Conservation (phyloP, 306 rosid species). For the Glycine tomentella region DNA sequence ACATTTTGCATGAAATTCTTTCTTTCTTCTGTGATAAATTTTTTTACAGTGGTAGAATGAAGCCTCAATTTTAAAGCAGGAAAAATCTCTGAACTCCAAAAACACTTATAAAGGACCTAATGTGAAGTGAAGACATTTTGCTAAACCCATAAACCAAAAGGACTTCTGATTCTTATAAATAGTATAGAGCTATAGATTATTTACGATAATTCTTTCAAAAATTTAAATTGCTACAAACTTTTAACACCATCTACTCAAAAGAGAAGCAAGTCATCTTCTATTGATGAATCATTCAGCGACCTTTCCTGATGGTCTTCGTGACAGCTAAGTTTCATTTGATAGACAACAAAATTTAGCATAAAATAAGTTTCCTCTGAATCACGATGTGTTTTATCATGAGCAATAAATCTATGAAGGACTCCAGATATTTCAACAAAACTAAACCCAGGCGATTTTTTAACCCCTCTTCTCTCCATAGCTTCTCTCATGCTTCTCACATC, state of each 20-base stretch:
- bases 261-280: conserved; percentile 46
- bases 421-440: conserved; percentile 76
- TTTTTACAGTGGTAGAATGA: background rate
- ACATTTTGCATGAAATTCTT: conserved; percentile 12
- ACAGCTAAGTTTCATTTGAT: conserved; percentile 64
- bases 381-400: conserved; percentile 75
- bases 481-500: conserved; percentile 73
- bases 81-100: background rate
- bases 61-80: conserved; percentile 1
- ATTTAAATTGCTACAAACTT: conserved; percentile 30
- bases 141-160: conserved; percentile 19
- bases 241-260: conserved; percentile 26
- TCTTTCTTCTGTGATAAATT: background rate
- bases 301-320: conserved; percentile 51
- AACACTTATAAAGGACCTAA: background rate
- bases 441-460: conserved; percentile 76
- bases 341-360: conserved; percentile 61
- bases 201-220: conserved; percentile 32
- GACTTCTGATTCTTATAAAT: conserved; percentile 15
- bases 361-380: conserved; percentile 61
- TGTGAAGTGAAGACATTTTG: conserved; percentile 27
- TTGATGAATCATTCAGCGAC: conserved; percentile 31
- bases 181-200: conserved; percentile 29
- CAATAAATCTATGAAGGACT: conserved; percentile 69
- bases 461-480: conserved; percentile 79